A percentile compares a stretch with the other conserved stretches of the same genome.
phyloP scores from a whole-genome alignment of 2,329 filamentous ascomycete species.

The Geoglossum cookeanum region DNA sequence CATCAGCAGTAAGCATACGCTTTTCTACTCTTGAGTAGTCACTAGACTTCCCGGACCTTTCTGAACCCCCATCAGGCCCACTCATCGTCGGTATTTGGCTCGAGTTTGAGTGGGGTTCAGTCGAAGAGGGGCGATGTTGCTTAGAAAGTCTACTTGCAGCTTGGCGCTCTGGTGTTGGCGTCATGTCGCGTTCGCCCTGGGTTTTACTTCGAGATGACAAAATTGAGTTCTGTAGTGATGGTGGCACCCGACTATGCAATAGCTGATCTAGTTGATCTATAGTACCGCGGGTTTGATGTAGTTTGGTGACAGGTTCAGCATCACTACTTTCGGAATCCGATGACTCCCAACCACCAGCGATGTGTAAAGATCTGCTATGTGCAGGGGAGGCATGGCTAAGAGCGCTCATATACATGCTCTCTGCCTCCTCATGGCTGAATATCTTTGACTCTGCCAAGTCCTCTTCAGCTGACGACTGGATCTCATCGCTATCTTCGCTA shows the following conservation, averaged over 20 bases:
- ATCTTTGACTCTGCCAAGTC: conserved; percentile 46
- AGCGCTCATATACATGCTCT: conserved; percentile 74
- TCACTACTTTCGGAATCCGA: conserved; percentile 12
- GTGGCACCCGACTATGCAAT: not conserved
- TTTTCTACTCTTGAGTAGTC: conserved; percentile 16
- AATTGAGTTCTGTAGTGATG: not conserved
- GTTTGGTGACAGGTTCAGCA: conserved; percentile 4
- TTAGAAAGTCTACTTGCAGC: not conserved
- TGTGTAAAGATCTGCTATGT: conserved; percentile 11
- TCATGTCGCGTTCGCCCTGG: not conserved
- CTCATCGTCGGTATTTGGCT: not conserved
- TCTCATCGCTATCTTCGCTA: conserved; percentile 8
- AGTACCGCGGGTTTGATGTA: not conserved
- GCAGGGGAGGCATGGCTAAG: conserved; percentile 28
- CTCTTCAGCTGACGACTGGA: conserved; percentile 16
- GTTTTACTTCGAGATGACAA: not conserved
- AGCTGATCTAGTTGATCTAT: conserved; percentile 12
- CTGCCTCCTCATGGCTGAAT: conserved; percentile 62
- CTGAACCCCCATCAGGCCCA: not conserved
- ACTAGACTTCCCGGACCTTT: not conserved
- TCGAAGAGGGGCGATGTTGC: not conserved
- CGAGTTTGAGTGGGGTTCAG: no score
- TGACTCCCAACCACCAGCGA: conserved; percentile 26
- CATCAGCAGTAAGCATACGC: conserved; percentile 18
- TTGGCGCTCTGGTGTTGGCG: not conserved